These are phyloP conservation scores for Camellia lanceoleosa DNA, from an alignment of 148 eudicot species.

Conservation along the genomic window DNA sequence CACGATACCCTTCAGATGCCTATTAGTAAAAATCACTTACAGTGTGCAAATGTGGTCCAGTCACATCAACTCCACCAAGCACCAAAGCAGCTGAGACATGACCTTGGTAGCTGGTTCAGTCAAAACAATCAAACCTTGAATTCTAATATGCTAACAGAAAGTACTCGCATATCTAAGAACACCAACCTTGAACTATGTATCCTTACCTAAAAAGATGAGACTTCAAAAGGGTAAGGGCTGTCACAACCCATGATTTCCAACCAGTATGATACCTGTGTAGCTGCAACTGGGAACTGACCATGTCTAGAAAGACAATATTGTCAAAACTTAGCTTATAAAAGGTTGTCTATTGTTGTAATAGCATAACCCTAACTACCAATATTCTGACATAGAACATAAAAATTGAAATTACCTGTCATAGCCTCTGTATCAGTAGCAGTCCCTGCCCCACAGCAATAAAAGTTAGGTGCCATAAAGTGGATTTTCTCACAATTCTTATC, in stretches of 20 bases:
- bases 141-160: not conserved
- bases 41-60: slow-evolving; percentile 91
- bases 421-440: slow-evolving; percentile 99
- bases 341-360: not conserved
- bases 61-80: slow-evolving; percentile 89
- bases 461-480: slow-evolving; percentile 92
- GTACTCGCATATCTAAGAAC: not conserved
- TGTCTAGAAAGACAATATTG: slow-evolving; percentile 43
- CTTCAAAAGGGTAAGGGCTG: slow-evolving; percentile 76
- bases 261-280: slow-evolving; percentile 85
- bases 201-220: slow-evolving; percentile 75
- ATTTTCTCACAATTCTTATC: slow-evolving; percentile 95
- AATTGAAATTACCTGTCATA: slow-evolving; percentile 65
- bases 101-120: slow-evolving; percentile 69
- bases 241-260: slow-evolving; percentile 89
- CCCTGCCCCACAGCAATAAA: slow-evolving; percentile 98
- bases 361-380: not conserved
- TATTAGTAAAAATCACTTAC: slow-evolving; percentile 38
- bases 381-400: not conserved
- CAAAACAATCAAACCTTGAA: slow-evolving; percentile 11
- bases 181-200: not conserved
- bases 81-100: slow-evolving; percentile 87
- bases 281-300: slow-evolving; percentile 88
- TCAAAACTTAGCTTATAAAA: not conserved
- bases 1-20: not conserved